A percentile compares a stretch with the other conserved stretches of the same genome.
These are phyloP conservation scores for Camelina hispida DNA, from an alignment of 345 rosid genomes.

Conservation along the genomic window DNA sequence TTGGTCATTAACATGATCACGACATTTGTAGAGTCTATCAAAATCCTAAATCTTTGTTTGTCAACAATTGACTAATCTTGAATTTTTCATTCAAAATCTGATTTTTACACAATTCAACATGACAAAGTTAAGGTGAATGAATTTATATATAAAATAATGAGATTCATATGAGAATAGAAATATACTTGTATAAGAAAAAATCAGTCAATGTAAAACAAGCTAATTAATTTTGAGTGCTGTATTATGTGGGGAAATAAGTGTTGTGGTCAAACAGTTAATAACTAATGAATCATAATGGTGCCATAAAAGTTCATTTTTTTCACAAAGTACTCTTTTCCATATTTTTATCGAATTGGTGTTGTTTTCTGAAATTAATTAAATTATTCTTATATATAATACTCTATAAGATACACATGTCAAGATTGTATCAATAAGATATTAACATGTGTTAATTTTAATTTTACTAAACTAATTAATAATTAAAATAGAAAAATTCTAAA, in stretches of 20 bases:
- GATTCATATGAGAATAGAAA: neutral
- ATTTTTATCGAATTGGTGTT: no score
- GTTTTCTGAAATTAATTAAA: no score
- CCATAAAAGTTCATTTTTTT: neutral
- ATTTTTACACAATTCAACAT: neutral
- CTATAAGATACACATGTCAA: no score
- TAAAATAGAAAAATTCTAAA: no score
- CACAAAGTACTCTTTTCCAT: no score
- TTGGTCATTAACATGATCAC: no score
- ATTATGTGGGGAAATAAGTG: neutral
- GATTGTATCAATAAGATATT: no score
- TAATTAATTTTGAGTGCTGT: neutral
- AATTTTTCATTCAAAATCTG: neutral
- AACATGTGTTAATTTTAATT: no score
- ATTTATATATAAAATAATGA: neutral
- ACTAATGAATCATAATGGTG: neutral
- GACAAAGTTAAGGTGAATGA: neutral
- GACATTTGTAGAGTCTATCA: no score
- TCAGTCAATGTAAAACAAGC: slow-evolving; percentile 17
- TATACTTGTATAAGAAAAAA: neutral
- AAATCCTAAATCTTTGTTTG: neutral
- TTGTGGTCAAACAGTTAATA: slow-evolving; percentile 16
- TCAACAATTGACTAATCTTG: neutral
- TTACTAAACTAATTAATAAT: no score
- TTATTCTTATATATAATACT: no score